Evolutionary conservation across 768 basidiomycete species (phyloP).

Genomic region (Amanita pseudoporphyria): DNA sequence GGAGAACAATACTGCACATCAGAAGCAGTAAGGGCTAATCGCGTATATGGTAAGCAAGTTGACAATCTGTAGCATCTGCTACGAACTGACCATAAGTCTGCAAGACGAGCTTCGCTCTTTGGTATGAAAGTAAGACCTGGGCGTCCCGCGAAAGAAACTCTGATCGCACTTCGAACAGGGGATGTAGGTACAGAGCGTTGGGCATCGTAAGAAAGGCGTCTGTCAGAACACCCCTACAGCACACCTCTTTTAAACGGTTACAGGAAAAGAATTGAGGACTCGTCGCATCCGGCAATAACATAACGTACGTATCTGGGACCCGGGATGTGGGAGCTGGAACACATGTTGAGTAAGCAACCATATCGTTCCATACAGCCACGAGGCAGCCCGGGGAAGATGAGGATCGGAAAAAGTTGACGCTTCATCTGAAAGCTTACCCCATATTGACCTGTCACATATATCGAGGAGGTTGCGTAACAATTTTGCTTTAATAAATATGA

Average conservation of each 20-base stretch:
- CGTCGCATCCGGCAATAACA: conserved; percentile 6
- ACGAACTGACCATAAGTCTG: conserved; percentile 34
- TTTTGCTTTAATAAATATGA: conserved; percentile 8
- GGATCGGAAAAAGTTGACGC: conserved; percentile 12
- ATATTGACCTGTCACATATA: conserved; percentile 11
- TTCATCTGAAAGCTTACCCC: not conserved
- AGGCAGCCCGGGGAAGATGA: conserved; percentile 18
- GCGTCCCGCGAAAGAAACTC: conserved; percentile 38
- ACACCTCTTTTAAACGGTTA: not conserved
- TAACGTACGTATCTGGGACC: conserved; percentile 11
- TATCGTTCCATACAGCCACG: conserved; percentile 10
- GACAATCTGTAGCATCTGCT: not conserved
- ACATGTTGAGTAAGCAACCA: not conserved
- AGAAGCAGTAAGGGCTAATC: conserved; percentile 29
- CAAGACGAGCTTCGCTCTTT: conserved; percentile 38
- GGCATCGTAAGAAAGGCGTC: conserved; percentile 17
- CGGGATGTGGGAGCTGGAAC: conserved; percentile 3
- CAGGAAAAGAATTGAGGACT: not conserved
- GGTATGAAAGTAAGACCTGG: conserved; percentile 38
- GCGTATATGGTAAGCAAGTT: conserved; percentile 7
- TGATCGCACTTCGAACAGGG: conserved; percentile 34
- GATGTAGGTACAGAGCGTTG: conserved; percentile 30
- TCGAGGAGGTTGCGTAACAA: conserved; percentile 13
- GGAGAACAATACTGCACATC: conserved; percentile 41
- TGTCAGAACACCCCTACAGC: not conserved